These are phyloP conservation scores for Meira nashicola DNA, from an alignment of 1,284 basidiomycete species.

Conservation along the genomic window DNA sequence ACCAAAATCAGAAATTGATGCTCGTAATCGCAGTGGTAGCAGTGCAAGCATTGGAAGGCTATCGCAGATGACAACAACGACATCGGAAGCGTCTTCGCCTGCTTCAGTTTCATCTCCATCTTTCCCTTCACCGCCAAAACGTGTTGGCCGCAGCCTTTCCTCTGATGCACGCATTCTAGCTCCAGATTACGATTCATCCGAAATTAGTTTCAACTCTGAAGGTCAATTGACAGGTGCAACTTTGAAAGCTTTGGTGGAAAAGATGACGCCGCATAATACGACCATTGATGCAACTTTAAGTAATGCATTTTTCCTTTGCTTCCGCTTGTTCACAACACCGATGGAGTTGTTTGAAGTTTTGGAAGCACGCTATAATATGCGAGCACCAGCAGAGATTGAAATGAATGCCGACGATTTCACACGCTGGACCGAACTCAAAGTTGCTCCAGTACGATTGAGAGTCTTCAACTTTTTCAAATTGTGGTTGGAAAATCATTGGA, in stretches of 20 bases:
- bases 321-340: slow-evolving; percentile 85
- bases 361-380: slow-evolving; percentile 74
- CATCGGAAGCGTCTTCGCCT: not conserved
- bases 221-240: slow-evolving; percentile 87
- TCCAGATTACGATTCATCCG: slow-evolving; percentile 59
- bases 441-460: slow-evolving; percentile 78
- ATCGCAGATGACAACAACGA: not conserved
- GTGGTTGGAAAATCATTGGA: slow-evolving; percentile 91
- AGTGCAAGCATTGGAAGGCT: no score
- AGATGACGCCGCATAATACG: slow-evolving; percentile 91
- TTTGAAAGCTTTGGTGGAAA: slow-evolving; percentile 79
- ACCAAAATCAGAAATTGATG: no score
- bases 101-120: not conserved
- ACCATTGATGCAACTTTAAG: slow-evolving; percentile 74
- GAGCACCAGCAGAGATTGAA: slow-evolving; percentile 54
- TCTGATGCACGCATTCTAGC: slow-evolving; percentile 26
- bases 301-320: slow-evolving; percentile 88
- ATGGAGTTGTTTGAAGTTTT: slow-evolving; percentile 69
- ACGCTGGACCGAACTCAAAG: slow-evolving; percentile 78
- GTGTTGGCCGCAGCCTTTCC: no score
- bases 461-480: slow-evolving; percentile 86
- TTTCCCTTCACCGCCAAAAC: slow-evolving; percentile 11
- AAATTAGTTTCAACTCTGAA: slow-evolving; percentile 84
- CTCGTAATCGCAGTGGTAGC: no score
- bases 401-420: slow-evolving; percentile 62